A percentile compares a stretch with the other conserved stretches of the same genome.
phyloP scores from a whole-genome alignment of 345 rosid genomes.

The Cardamine chenopodiifolia region DNA sequence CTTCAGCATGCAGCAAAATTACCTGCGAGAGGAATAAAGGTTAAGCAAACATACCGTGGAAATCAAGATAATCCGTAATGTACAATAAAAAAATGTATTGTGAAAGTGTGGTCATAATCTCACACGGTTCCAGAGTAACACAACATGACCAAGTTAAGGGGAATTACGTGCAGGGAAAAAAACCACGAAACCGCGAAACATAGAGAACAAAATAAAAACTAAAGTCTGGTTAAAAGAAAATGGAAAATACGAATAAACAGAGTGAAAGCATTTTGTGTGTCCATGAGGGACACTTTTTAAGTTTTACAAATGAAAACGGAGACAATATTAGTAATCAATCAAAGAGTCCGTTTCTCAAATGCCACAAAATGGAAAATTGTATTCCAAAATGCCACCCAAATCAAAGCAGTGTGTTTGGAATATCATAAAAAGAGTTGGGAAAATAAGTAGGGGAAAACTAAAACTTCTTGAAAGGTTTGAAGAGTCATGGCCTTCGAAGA shows the following conservation, averaged over 20 bases:
- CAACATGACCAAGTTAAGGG: constrained; percentile 3
- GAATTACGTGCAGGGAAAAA: background rate
- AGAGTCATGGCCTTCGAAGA: constrained; percentile 57
- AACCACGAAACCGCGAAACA: constrained; percentile 12
- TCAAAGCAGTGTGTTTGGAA: background rate
- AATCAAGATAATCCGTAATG: background rate
- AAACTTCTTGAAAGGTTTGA: constrained; percentile 52
- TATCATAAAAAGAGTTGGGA: constrained; percentile 23
- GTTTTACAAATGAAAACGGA: constrained; percentile 32
- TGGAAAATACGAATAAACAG: constrained; percentile 18
- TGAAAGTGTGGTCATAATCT: background rate
- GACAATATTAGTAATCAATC: background rate
- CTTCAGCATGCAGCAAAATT: constrained; percentile 28
- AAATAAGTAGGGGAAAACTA: constrained; percentile 14
- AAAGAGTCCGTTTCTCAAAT: too few relatives aligned
- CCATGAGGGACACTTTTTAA: constrained; percentile 12
- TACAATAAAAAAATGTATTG: background rate
- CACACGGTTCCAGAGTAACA: background rate
- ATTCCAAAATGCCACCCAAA: too few relatives aligned
- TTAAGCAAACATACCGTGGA: too few relatives aligned
- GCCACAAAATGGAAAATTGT: too few relatives aligned
- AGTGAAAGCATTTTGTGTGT: constrained; percentile 8
- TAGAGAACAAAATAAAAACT: background rate
- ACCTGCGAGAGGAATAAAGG: constrained; percentile 45
- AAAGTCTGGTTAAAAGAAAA: background rate